Evolutionary conservation across 345 rosid species (phyloP).

Genomic region (Hevea brasiliensis): DNA sequence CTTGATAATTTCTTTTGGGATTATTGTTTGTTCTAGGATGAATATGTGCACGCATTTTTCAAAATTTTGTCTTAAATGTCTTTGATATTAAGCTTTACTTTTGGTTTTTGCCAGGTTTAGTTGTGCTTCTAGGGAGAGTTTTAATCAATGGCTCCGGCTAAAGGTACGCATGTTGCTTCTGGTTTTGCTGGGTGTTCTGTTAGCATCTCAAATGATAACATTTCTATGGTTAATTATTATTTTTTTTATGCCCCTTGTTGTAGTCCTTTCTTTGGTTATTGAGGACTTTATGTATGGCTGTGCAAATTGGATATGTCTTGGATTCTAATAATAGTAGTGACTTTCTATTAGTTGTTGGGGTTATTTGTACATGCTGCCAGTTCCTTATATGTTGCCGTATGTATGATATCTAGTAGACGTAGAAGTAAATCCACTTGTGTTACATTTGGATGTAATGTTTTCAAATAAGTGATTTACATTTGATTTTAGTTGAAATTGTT

Average conservation of each 20-base stretch:
- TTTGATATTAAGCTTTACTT: background rate
- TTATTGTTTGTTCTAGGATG: no score
- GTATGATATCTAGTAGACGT: background rate
- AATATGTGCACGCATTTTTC: no score
- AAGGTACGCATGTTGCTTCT: conserved; percentile 19
- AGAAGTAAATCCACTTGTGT: no score
- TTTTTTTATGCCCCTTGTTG: no score
- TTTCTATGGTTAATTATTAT: no score
- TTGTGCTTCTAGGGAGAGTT: conserved; percentile 1
- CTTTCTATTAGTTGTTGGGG: background rate
- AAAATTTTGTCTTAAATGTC: no score
- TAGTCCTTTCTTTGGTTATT: no score
- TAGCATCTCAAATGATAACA: background rate
- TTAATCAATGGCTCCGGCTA: conserved; percentile 40
- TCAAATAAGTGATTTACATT: no score
- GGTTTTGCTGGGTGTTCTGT: background rate
- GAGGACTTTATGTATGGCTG: background rate
- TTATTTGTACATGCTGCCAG: background rate
- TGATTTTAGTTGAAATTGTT: no score
- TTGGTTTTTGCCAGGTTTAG: no score
- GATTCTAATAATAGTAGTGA: background rate
- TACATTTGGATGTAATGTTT: no score
- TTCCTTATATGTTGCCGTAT: background rate
- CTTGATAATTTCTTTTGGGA: no score
- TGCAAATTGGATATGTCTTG: background rate